Conservation (phyloP, 75 land plant genomes). For the Chamaecyparis obtusa region DNA sequence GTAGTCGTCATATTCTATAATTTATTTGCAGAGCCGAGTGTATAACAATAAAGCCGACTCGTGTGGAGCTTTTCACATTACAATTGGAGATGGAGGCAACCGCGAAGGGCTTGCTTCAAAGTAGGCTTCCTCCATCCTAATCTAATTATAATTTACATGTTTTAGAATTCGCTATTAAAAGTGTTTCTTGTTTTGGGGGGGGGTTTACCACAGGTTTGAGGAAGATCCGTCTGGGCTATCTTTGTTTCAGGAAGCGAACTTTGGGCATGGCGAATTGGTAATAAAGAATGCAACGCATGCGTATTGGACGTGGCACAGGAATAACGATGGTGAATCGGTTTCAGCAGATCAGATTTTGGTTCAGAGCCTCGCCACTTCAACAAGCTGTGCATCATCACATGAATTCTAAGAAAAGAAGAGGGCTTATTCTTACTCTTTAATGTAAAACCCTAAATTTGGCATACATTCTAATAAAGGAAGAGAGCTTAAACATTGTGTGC, state of each 20-base stretch:
- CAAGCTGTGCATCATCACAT: not conserved
- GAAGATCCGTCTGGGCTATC: conserved; percentile 24
- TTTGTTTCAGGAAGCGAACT: conserved; percentile 36
- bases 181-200: too few species aligned
- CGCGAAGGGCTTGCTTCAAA: conserved; percentile 70
- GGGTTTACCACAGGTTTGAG: conserved; percentile 14
- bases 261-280: conserved; percentile 26
- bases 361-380: not conserved
- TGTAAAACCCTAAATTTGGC: too few species aligned
- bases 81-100: conserved; percentile 88
- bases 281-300: conserved; percentile 19
- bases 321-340: conserved; percentile 17
- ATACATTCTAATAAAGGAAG: too few species aligned
- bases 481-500: too few species aligned
- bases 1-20: not conserved
- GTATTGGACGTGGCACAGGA: conserved; percentile 27
- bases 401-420: too few species aligned
- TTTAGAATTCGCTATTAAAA: too few species aligned
- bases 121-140: conserved; percentile 14
- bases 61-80: conserved; percentile 78
- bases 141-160: not conserved
- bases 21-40: conserved; percentile 42
- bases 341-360: conserved; percentile 17
- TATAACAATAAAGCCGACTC: conserved; percentile 40
- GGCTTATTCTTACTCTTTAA: too few species aligned